Evolutionary conservation across 371 early-diverging fungal genomes (phyloP), one percentile per base, ranked within the genome.

Genomic region (Rhizopus microsporus): DNA sequence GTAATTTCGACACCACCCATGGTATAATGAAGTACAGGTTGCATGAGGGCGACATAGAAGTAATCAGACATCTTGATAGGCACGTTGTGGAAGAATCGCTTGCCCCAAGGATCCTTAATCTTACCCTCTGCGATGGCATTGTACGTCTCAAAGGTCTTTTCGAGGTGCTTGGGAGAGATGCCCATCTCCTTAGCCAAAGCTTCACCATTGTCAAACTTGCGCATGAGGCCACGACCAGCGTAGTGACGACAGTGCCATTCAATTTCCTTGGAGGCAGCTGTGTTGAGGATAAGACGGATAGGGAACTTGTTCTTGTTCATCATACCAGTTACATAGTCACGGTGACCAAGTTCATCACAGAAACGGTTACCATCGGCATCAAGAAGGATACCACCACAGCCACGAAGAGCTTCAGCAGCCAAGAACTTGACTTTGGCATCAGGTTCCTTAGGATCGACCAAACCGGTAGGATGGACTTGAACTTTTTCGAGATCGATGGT

Each of bases 1-100:
- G 91, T 90, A 66, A 96, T 93, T 63, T 92, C 90, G 56, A 96
- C 83, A 74, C 97, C 97, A 78, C 97, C 97, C 97, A 96, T 96
- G 29, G 97, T 94, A 63, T 94, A 97, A 76, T 97, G 98, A 46
- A 95, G 86, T 34, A 93, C 93, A 23, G 96, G 97, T 57, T 91
- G 88, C 83, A 97, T 91, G 31, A 85, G 76, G 17, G 93, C 91
- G 57, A 96, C 94, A 70, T 92, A 81, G 68, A 91, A 92, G 77
- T 87, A 78, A 57, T 86, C 85, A 51, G 78, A 69, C 80, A 86
- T 85, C 56, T 77, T 81, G 73, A 84, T 89, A 60, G 93, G 93
- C 6, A 80, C 63, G 62, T 91, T 92, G 67, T 88, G 88, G 77
- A 92, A 91, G 85, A 91, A 97, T 68, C 85, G 89, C 78, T 96